Base-by-base conservation (phyloP, 2,329 filamentous ascomycete species). In the Hypoxylon sp. region DNA sequence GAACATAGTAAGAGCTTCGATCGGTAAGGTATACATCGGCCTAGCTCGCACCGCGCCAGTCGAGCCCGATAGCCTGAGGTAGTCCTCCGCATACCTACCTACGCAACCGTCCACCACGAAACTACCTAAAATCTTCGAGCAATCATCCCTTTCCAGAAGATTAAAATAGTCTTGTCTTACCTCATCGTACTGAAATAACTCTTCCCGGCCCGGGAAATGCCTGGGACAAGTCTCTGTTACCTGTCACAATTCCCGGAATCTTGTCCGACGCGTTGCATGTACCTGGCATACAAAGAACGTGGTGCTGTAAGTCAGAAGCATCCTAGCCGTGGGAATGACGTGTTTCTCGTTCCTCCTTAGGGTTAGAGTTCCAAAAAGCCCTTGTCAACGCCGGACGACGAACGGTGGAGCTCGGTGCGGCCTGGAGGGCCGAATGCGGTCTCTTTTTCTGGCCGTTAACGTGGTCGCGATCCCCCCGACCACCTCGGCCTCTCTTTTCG, bases 371-470 rank as follows among this genome's bases (percentile, higher is more conserved):
- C n/a, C n/a, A n/a, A n/a, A n/a, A n/a, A n/a, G 45, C 44, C 50
- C 55, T 47, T 48, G 47, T 49, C 42, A 50, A 38, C 51, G 53
- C 36, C 44, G 50, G 37, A 25, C 43, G 45, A 60, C 51, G 57
- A 58, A 60, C 62, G 57, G 60, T 63, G 63, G 64, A 60, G 60
- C 51, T 48, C 56, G 51, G 58, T 49, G 47, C 49, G 48, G 49
- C 31, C 50, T 57, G 43, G 48, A 55, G 55, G 53, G 55, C 57
- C 57, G 56, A 54, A 53, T 40, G 45, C 42, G 59, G 59, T 53
- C 55, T 51, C 49, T 23, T 57, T 51, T 55, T 54, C 45, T 51
- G 57, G 51, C 46, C 59, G 42, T 57, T 46, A 55, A 54, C 54
- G 42, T 57, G 61, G 59, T 58, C 64, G 57, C 56, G 42, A 52